phyloP scores from a whole-genome alignment of 176 grass and related monocot genomes.

The Musa acuminata region DNA sequence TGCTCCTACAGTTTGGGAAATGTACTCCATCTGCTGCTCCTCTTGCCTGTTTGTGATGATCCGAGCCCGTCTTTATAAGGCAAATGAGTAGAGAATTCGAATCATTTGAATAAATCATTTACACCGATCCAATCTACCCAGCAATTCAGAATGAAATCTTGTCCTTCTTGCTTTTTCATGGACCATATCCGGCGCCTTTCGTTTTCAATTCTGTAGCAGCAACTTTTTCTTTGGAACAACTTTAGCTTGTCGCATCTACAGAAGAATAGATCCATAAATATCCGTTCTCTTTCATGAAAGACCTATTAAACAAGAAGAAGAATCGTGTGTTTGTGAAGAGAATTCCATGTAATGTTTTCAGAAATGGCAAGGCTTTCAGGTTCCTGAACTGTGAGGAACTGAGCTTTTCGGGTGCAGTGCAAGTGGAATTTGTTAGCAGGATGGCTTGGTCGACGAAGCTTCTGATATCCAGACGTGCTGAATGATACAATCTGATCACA shows the following conservation, averaged over 20 bases:
- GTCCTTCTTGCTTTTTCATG: slow-evolving; percentile 53
- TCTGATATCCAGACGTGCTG: no score
- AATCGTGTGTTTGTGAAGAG: slow-evolving; percentile 47
- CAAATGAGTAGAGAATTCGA: slow-evolving; percentile 11
- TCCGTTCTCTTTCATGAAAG: slow-evolving; percentile 25
- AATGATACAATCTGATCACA: no score
- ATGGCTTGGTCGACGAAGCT: background rate
- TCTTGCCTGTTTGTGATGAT: background rate
- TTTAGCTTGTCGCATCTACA: slow-evolving; percentile 43
- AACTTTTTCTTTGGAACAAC: slow-evolving; percentile 47
- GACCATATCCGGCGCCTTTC: slow-evolving; percentile 34
- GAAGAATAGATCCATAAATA: slow-evolving; percentile 35
- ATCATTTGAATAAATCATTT: slow-evolving; percentile 47
- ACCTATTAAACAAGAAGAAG: slow-evolving; percentile 26
- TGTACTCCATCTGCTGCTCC: background rate
- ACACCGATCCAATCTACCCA: slow-evolving; percentile 43
- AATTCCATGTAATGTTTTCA: slow-evolving; percentile 26
- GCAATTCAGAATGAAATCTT: slow-evolving; percentile 85
- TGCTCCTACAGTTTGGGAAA: background rate
- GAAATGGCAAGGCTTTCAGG: slow-evolving; percentile 6
- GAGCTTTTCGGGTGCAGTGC: no score
- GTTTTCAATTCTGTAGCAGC: slow-evolving; percentile 38
- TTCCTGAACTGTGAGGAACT: background rate
- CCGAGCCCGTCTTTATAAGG: slow-evolving; percentile 6
- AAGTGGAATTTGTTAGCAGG: background rate